A percentile compares a stretch with the other conserved stretches of the same genome.
These are phyloP conservation scores for Aspergillus biplanus DNA, from an alignment of 495 filamentous ascomycete genomes.

Conservation along the genomic window DNA sequence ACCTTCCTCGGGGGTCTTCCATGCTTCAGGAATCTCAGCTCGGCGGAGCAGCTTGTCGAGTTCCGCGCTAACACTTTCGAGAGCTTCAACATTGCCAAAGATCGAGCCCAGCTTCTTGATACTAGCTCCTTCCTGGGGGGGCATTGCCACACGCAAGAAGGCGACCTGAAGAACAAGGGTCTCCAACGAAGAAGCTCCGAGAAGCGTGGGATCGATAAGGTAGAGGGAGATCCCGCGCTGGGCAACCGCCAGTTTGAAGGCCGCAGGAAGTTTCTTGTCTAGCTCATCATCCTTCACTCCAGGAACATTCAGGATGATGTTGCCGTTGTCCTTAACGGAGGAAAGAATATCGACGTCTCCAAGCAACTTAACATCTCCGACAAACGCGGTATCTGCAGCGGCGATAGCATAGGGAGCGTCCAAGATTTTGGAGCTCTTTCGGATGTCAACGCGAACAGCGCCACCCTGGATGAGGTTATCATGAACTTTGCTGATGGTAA, in stretches of 20 bases:
- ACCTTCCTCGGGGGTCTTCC: conserved; percentile 70
- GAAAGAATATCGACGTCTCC: conserved; percentile 72
- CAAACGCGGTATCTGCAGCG: conserved; percentile 75
- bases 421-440: conserved; percentile 76
- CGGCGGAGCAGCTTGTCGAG: conserved; percentile 70
- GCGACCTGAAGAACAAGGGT: conserved; percentile 70
- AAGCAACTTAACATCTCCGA: conserved; percentile 79
- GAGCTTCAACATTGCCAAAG: conserved; percentile 54
- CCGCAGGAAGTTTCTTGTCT: conserved; percentile 80
- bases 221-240: conserved; percentile 70
- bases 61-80: conserved; percentile 65
- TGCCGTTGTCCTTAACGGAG: conserved; percentile 70
- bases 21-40: conserved; percentile 75
- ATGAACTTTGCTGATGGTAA: conserved; percentile 72
- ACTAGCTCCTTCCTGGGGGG: conserved; percentile 54
- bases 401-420: conserved; percentile 83
- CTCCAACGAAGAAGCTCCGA: conserved; percentile 64
- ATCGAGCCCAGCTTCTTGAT: conserved; percentile 61
- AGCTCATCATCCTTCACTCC: conserved; percentile 83
- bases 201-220: conserved; percentile 67
- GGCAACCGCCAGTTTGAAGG: conserved; percentile 67
- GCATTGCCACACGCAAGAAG: conserved; percentile 74
- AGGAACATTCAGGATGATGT: conserved; percentile 73
- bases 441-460: conserved; percentile 79
- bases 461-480: conserved; percentile 92